phyloP scores from a whole-genome alignment of 768 basidiomycete genomes.

The Astraeus odoratus region DNA sequence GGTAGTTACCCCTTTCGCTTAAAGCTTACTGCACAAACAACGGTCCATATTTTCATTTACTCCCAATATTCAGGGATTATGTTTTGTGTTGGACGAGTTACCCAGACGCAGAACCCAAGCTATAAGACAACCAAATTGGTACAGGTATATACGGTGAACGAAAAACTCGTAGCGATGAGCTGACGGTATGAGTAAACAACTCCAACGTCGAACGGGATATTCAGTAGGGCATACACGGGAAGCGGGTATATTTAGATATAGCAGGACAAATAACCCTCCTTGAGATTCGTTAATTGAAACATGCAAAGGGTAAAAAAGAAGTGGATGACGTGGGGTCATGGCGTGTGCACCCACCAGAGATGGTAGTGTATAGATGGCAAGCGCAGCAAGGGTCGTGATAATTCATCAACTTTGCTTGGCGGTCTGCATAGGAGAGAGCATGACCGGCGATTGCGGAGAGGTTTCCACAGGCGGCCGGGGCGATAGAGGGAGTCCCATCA shows the following conservation, averaged over 20 bases:
- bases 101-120: slow-evolving; percentile 2
- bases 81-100: not conserved
- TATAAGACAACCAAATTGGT: slow-evolving; percentile 3
- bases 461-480: slow-evolving; percentile 23
- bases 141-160: slow-evolving; percentile 12
- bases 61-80: too few species aligned
- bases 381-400: not conserved
- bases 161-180: not conserved
- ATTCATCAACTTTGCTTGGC: slow-evolving; percentile 18
- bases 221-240: slow-evolving; percentile 4
- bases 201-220: not conserved
- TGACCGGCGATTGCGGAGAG: slow-evolving; percentile 6
- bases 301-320: not conserved
- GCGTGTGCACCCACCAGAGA: not conserved
- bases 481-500: slow-evolving; percentile 55
- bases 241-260: slow-evolving; percentile 22
- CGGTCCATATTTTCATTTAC: too few species aligned
- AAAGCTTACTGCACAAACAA: too few species aligned
- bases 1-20: too few species aligned
- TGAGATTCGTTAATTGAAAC: slow-evolving; percentile 8
- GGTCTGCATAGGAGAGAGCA: slow-evolving; percentile 16
- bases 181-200: not conserved
- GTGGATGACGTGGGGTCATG: not conserved
- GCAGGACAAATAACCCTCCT: slow-evolving; percentile 10
- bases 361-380: not conserved